Evolutionary conservation across 2,329 filamentous ascomycete species (phyloP), one percentile per base, ranked within the genome.

Genomic region (Penicillium sp.): DNA sequence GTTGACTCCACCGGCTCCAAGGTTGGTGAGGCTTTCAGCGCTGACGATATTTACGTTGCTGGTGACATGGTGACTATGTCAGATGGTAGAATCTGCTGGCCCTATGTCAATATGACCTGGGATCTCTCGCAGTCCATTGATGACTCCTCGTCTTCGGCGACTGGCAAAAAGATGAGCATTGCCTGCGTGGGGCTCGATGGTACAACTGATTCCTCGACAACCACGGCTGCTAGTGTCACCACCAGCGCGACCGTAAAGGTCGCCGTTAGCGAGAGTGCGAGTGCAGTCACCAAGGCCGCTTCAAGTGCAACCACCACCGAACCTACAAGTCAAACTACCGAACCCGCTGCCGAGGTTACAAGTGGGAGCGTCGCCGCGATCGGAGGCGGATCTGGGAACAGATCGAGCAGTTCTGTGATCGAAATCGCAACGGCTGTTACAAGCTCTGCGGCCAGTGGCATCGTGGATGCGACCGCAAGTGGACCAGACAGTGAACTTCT

Each of bases 21-120:
- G 67, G 73, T 85, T 36, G 84, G 83, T 21, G 72, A 77, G 17
- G 71, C 81, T 1, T 65, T 86, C 57, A 77, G 75, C n/a, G 77
- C 70, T 13, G 77, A 85, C 66, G 80, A 85, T 66, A 79, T 81
- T n/a, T 84, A 78, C 64, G 82, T 87, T 45, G 82, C 84, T 8
- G 85, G 85, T 39, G 85, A 87, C 65, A 85, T 87, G 78, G 83
- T 84, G 12, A 85, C 82, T 33, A 81, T 85, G 76, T 64, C 73
- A n/a, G 82, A 85, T 59, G 63, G 61, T n/a, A 82, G 81, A 48
- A 77, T 87, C 64, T 87, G 85, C 77, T 87, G 76, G 52, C 70
- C 75, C 25, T 78, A 78, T 61, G 65, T 77, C 27, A 74, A 72
- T 50, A 70, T 74, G 53, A 70, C 69, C 4, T 78, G 76, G 76